These are phyloP conservation scores for Phytomonas francai DNA, from an alignment of 208 protist species.

Conservation along the genomic window DNA sequence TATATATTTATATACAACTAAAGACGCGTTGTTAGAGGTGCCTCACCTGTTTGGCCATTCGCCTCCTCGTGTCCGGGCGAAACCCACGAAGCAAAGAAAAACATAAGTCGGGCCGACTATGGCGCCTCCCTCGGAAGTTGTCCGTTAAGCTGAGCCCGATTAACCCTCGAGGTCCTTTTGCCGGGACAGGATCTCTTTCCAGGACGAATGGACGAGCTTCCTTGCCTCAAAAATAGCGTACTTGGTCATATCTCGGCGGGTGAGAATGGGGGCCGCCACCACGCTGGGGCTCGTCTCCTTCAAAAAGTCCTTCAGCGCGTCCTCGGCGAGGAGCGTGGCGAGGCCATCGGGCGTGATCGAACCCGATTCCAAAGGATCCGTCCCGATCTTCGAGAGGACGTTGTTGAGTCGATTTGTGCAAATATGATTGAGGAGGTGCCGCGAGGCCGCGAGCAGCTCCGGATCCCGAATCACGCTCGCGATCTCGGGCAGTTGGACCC, in stretches of 20 bases:
- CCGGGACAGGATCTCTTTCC: constrained; percentile 37
- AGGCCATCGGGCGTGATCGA: constrained; percentile 53
- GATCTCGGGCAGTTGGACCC: constrained; percentile 65
- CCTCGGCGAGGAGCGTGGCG: constrained; percentile 60
- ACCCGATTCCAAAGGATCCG: constrained; percentile 61
- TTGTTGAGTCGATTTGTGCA: constrained; percentile 76
- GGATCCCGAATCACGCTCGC: constrained; percentile 58
- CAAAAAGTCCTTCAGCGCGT: constrained; percentile 79
- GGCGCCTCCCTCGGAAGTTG: too few species aligned
- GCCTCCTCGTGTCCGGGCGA: too few species aligned
- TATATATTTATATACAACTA: background rate
- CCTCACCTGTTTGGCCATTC: too few species aligned
- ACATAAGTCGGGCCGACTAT: too few species aligned
- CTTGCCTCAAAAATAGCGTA: constrained; percentile 62
- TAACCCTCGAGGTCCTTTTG: constrained; percentile 6
- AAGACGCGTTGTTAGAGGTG: too few species aligned
- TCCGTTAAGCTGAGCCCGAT: background rate
- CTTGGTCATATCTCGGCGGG: constrained; percentile 52
- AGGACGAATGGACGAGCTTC: constrained; percentile 41
- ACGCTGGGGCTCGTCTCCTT: constrained; percentile 60
- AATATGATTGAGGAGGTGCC: constrained; percentile 53
- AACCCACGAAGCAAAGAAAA: too few species aligned
- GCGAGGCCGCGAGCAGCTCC: constrained; percentile 24
- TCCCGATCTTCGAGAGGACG: constrained; percentile 79
- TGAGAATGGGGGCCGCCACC: constrained; percentile 48